Evolutionary conservation across 495 filamentous ascomycete species (phyloP), one percentile per base, ranked within the genome.

Genomic region (Polyplosphaeria fusca): DNA sequence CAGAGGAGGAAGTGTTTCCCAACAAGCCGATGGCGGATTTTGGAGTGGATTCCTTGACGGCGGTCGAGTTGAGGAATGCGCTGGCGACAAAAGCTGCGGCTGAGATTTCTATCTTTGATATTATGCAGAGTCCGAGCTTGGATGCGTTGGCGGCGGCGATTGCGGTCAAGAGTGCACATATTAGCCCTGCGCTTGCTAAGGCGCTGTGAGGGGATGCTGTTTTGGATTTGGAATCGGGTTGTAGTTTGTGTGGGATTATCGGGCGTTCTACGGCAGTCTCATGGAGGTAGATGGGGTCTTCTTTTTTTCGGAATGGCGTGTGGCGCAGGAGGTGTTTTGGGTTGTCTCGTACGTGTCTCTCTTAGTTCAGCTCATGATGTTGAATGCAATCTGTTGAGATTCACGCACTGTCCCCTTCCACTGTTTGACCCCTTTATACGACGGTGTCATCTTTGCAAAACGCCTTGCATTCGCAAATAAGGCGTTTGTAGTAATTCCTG

Each of bases 51-150:
- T 57, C 53, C 0, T 23, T 62, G n/a, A 46, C 46, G 2, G 59
- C 59, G 1, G 47, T 62, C 7, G 59, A 62, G 30, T 2, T 62
- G 20, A 38, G 59, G 28, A 62, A 52, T 37, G 37, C 26, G 52
- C 18, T 62, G 1, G 20, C 16, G 9, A 18, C 11, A 12, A 39
- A 37, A 27, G 18, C 39, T 13, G 22, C 18, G 3, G 54, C 53
- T 7, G 39, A 57, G 14, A 47, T 62, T n/a, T 23, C 45, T 9
- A 35, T 58, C 20, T 62, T 62, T 20, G 53, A 58, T 52, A 53
- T 62, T 30, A 12, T 60, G 38, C 25, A 24, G 22, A 57, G 44
- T 43, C 14, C 32, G 28, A 26, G 24, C 32, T 39, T 57, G 25
- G 24, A 12, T n/a, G 35, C 19, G 30, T 50, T 57, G 45, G 53